Evolutionary conservation across 208 protist species (phyloP), one percentile per base, ranked within the genome.

Genomic region (Acanthamoeba lenticulata): DNA sequence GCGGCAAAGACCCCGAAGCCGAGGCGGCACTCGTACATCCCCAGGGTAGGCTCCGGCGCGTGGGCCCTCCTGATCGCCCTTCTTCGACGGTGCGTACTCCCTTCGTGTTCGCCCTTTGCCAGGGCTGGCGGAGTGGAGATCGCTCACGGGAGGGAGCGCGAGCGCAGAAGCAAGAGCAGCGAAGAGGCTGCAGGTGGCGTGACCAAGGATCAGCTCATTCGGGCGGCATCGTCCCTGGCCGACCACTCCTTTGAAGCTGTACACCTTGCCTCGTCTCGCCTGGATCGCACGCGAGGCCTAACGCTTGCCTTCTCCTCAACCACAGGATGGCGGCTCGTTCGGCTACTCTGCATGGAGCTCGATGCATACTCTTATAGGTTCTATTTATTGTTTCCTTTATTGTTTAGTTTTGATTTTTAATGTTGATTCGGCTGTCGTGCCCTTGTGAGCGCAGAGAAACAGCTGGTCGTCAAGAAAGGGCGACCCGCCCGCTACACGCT

Each of bases 291-390:
- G n/a, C n/a, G n/a, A n/a, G n/a, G n/a, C n/a, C n/a, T n/a, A n/a
- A n/a, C n/a, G n/a, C n/a, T n/a, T n/a, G n/a, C n/a, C n/a, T n/a
- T n/a, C n/a, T n/a, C n/a, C n/a, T n/a, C n/a, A n/a, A n/a, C n/a
- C n/a, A n/a, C n/a, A n/a, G n/a, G n/a, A n/a, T n/a, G n/a, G n/a
- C n/a, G n/a, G n/a, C n/a, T n/a, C n/a, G n/a, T 21, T 17, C 72
- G 27, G n/a, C 17, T 89, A 89, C n/a, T 45, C 79, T 11, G 79
- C 79, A 89, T 89, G 79, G 79, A 89, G 44, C 45, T 29, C 38
- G 15, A 89, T 89, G 79, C 13, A 9, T 21, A 89, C 19, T 17
- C 32, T 89, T 15, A 38, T 89, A 15, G 45, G 79, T 89, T 45
- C 17, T 60, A 89, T 89, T 89, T 52, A 13, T 89, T 55, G 15